Conservation (phyloP, 768 basidiomycete genomes). For the Coprinopsis sp. region DNA sequence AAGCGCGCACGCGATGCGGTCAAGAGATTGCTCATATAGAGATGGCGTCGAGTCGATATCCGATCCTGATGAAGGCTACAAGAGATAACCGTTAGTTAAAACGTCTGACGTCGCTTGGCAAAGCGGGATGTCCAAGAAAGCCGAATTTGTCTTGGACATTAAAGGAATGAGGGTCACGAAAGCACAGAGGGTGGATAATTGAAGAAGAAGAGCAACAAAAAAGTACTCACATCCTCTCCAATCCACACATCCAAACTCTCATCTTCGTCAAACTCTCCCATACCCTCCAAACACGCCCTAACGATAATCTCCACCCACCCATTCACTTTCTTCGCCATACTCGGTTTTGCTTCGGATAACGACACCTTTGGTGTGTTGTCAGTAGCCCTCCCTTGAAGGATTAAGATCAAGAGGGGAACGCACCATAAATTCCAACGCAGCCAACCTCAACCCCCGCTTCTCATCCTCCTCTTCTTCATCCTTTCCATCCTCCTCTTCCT, state of each 20-base stretch:
- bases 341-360: slow-evolving; percentile 71
- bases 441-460: slow-evolving; percentile 61
- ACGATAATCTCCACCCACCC: slow-evolving; percentile 73
- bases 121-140: too few species aligned
- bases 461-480: slow-evolving; percentile 57
- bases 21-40: slow-evolving; percentile 78
- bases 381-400: too few species aligned
- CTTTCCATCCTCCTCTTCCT: slow-evolving; percentile 24
- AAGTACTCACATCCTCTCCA: slow-evolving; percentile 62
- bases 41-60: slow-evolving; percentile 63
- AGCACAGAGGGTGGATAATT: too few species aligned
- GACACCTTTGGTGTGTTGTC: too few species aligned
- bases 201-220: slow-evolving; percentile 5
- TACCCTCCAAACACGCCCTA: slow-evolving; percentile 74
- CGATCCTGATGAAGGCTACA: slow-evolving; percentile 59
- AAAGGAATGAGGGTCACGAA: too few species aligned
- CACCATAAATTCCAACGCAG: slow-evolving; percentile 81
- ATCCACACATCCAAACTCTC: slow-evolving; percentile 56
- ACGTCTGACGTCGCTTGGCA: too few species aligned
- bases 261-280: slow-evolving; percentile 71
- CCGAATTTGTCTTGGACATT: too few species aligned
- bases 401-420: too few species aligned
- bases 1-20: slow-evolving; percentile 75
- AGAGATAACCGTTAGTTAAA: not conserved
- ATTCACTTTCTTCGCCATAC: slow-evolving; percentile 60